These are phyloP conservation scores for Aureobasidium melanogenum DNA, from an alignment of 2,329 filamentous ascomycete genomes.

Conservation along the genomic window DNA sequence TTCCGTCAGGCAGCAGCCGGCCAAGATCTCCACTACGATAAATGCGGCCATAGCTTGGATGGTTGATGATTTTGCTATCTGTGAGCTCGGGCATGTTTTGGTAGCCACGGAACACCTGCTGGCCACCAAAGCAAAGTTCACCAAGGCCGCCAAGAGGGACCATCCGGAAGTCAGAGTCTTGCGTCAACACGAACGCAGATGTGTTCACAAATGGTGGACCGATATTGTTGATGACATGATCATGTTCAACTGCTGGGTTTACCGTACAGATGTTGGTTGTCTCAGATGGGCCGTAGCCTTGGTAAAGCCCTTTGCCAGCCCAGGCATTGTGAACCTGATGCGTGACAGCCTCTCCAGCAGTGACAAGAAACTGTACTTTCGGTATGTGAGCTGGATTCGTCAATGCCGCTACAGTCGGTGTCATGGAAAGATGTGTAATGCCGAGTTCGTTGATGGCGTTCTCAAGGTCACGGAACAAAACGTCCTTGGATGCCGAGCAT, in stretches of 20 bases:
- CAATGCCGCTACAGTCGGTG: conserved; percentile 75
- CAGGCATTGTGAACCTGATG: conserved; percentile 61
- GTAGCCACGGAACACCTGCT: conserved; percentile 69
- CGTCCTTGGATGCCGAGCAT: conserved; percentile 66
- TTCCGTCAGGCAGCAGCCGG: conserved; percentile 66
- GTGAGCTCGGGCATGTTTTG: conserved; percentile 57
- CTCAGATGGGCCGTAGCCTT: conserved; percentile 79
- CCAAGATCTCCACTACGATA: conserved; percentile 81
- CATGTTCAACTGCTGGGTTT: conserved; percentile 47
- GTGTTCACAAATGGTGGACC: conserved; percentile 67
- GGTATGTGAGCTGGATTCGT: conserved; percentile 61
- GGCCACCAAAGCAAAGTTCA: conserved; percentile 79
- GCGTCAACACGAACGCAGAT: conserved; percentile 56
- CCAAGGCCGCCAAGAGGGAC: conserved; percentile 66
- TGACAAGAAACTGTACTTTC: conserved; percentile 64
- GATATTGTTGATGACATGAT: conserved; percentile 64
- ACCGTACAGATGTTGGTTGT: conserved; percentile 83
- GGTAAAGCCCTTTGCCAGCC: conserved; percentile 58
- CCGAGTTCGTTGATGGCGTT: conserved; percentile 51
- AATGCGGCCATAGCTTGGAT: conserved; percentile 60
- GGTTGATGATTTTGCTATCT: conserved; percentile 56
- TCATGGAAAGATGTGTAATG: conserved; percentile 76
- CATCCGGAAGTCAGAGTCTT: conserved; percentile 37
- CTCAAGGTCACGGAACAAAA: conserved; percentile 65
- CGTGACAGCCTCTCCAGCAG: conserved; percentile 72